Evolutionary conservation across 2,329 filamentous ascomycete species (phyloP), one percentile per base, ranked within the genome.

Genomic region (Fusarium sacchari): DNA sequence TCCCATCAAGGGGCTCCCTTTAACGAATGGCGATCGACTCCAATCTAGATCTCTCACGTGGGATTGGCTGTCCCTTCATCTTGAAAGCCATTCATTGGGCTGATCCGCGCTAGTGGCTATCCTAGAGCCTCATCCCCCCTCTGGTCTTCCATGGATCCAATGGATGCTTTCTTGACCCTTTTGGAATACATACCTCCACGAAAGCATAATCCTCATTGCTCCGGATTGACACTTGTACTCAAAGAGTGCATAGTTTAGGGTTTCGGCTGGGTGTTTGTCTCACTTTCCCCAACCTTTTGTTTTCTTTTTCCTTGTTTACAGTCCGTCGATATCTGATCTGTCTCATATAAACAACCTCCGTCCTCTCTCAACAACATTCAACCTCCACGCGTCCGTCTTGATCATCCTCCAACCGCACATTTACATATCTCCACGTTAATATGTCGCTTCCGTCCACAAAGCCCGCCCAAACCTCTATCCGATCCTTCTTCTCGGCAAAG

Each of bases 401-500:
- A 28, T 22, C 43, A 20, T 47, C 42, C 40, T 60, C 43, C 44
- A 24, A 64, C 26, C n/a, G 13, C n/a, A 46, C 7, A 26, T 26
- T 52, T 52, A 36, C 30, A 59, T 39, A 39, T 18, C 32, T 36
- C 26, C 20, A 32, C 24, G 20, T 57, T 8, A 69, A 73, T 36
- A 85, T 85, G 84, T 83, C 83, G 50, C 82, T 83, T 61, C 83
- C 83, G 50, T 81, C 79, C 17, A 78, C 80, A 66, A 82, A 82
- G 64, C 81, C 80, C 50, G 77, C 81, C 30, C 88, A 91, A 77
- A 81, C 86, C 43, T 91, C 89, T 50, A 91, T 92, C 76, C 88
- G 87, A 60, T 90, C 88, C 60, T 92, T 92, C 83, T 91, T 92
- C 80, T 84, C 83, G 47, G 82, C 83, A 64, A 87, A 87, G 73